These are phyloP conservation scores for Exophiala dermatitidis DNA, from an alignment of 2,329 filamentous ascomycete genomes.

Conservation along the genomic window DNA sequence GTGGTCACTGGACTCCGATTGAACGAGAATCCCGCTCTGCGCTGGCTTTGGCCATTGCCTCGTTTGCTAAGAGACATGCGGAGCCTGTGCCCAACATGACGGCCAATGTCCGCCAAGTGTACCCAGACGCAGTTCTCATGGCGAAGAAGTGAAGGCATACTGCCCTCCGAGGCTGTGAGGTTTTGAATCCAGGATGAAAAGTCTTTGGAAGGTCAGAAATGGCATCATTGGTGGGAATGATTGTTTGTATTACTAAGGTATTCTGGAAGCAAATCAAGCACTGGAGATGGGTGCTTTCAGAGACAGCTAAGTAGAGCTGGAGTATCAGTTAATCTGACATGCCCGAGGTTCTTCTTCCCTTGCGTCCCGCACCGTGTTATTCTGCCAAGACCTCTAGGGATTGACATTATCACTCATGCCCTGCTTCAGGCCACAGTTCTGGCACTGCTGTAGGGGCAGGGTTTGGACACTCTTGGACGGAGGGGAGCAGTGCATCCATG, in stretches of 20 bases:
- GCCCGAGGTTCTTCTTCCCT: too few species aligned
- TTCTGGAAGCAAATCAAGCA: not conserved
- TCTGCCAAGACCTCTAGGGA: too few species aligned
- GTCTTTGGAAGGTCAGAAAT: not conserved
- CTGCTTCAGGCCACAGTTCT: too few species aligned
- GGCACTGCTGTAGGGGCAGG: too few species aligned
- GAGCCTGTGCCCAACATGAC: slow-evolving; percentile 19
- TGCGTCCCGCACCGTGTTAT: too few species aligned
- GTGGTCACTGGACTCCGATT: slow-evolving; percentile 49
- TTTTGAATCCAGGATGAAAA: too few species aligned
- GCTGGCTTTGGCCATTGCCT: slow-evolving; percentile 31
- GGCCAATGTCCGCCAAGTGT: slow-evolving; percentile 22
- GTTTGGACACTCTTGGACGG: too few species aligned
- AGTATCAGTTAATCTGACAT: too few species aligned
- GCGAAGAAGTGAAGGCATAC: slow-evolving; percentile 23
- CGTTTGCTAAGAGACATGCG: slow-evolving; percentile 16
- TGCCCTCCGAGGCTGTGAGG: too few species aligned
- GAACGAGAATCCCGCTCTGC: slow-evolving; percentile 41
- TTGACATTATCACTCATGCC: too few species aligned
- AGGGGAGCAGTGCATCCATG: too few species aligned
- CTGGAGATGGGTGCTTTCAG: not conserved
- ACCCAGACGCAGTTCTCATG: slow-evolving; percentile 20
- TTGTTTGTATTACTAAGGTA: not conserved
- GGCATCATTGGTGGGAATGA: not conserved
- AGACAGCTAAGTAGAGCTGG: too few species aligned